A percentile compares a stretch with the other conserved stretches of the same genome.
Evolutionary conservation across 768 basidiomycete species (phyloP).

Genomic region (Leccinum boreale): DNA sequence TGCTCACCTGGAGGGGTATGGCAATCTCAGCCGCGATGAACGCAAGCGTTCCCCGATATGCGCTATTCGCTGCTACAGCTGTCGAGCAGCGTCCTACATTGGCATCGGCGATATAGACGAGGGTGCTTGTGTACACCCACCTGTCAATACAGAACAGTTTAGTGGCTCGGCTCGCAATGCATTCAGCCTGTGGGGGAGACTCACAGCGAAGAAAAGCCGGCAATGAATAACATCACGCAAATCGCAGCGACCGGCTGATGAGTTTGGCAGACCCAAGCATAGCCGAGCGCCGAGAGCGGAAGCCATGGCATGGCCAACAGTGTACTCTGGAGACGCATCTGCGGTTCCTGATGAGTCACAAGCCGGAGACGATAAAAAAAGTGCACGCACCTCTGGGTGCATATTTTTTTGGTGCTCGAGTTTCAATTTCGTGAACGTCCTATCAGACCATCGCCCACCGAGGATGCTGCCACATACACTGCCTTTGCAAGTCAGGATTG

Average conservation of each 20-base stretch:
- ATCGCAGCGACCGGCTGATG: constrained; percentile 65
- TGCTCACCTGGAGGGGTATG: constrained; percentile 57
- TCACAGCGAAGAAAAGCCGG: constrained; percentile 58
- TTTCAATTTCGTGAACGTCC: constrained; percentile 39
- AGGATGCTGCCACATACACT: constrained; percentile 51
- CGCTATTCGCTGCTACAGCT: constrained; percentile 73
- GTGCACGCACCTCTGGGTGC: constrained; percentile 57
- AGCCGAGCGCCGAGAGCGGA: constrained; percentile 60
- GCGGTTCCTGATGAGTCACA: neutral
- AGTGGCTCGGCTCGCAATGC: neutral
- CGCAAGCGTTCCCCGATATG: constrained; percentile 65
- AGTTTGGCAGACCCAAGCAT: constrained; percentile 72
- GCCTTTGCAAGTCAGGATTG: constrained; percentile 28
- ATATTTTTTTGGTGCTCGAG: constrained; percentile 40
- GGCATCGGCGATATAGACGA: constrained; percentile 86
- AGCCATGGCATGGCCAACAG: constrained; percentile 47
- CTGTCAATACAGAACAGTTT: constrained; percentile 22
- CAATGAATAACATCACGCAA: constrained; percentile 67
- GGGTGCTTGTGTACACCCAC: constrained; percentile 60
- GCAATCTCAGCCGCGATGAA: constrained; percentile 75
- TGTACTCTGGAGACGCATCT: constrained; percentile 75
- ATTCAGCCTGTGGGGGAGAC: neutral
- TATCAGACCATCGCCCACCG: constrained; percentile 60
- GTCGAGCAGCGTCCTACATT: constrained; percentile 79
- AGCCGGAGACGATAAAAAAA: neutral